A percentile compares a stretch with the other conserved stretches of the same genome.
Evolutionary conservation across 768 basidiomycete species (phyloP).

Genomic region (Pholiota conissans): DNA sequence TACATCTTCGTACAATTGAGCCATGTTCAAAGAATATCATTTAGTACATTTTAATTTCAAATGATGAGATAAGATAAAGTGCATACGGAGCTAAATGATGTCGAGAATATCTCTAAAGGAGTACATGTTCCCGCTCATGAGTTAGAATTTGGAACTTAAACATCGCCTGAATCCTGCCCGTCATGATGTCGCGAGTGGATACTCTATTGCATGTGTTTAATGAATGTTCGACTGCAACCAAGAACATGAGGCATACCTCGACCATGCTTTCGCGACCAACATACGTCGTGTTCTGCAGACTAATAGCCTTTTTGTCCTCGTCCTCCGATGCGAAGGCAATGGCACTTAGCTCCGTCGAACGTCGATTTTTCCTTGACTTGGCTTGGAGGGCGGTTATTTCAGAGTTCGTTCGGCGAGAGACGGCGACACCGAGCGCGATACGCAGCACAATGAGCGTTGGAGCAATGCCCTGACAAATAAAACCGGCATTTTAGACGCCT

Average conservation of each 20-base stretch:
- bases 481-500: not conserved
- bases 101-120: too few relatives aligned
- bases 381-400: not conserved
- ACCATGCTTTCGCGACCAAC: not conserved
- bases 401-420: not conserved
- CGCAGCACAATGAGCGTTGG: constrained; percentile 10
- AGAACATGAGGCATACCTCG: not conserved
- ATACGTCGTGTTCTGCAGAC: not conserved
- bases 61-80: too few relatives aligned
- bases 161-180: too few relatives aligned
- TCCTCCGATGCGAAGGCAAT: not conserved
- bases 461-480: constrained; percentile 6
- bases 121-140: too few relatives aligned
- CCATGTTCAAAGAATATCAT: too few relatives aligned
- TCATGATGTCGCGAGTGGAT: too few relatives aligned
- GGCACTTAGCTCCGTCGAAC: not conserved
- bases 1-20: too few relatives aligned
- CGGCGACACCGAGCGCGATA: constrained; percentile 10
- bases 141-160: too few relatives aligned
- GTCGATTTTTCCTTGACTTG: not conserved
- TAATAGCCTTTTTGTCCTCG: not conserved
- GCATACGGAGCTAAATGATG: too few relatives aligned
- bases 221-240: too few relatives aligned
- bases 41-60: too few relatives aligned
- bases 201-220: too few relatives aligned